Percentiles rank a stretch among this genome's conserved stretches.
These are phyloP conservation scores for Aspergillus sojae DNA, from an alignment of 2,329 filamentous ascomycete genomes.

Conservation along the genomic window DNA sequence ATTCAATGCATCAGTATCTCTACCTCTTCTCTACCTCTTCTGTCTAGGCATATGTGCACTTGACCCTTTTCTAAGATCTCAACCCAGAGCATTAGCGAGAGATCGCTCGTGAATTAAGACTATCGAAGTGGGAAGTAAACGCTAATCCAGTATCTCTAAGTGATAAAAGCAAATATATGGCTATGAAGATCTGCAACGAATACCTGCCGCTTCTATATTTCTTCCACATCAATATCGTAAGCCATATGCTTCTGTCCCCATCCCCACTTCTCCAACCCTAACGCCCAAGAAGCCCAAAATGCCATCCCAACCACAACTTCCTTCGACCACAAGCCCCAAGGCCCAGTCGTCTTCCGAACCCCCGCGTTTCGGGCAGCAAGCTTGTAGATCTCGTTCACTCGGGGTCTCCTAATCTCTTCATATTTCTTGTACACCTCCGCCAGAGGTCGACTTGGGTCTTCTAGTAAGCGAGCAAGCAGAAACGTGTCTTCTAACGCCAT, in stretches of 20 bases:
- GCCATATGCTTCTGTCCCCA: slow-evolving; percentile 27
- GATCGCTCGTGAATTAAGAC: not conserved
- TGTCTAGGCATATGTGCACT: too few relatives aligned
- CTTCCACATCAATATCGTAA: slow-evolving; percentile 34
- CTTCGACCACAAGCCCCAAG: slow-evolving; percentile 31
- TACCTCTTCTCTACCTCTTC: not conserved
- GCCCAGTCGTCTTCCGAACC: slow-evolving; percentile 26
- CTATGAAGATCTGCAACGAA: not conserved
- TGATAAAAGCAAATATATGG: too few relatives aligned
- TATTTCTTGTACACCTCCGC: slow-evolving; percentile 28
- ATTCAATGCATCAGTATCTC: not conserved
- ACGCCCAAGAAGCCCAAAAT: slow-evolving; percentile 19
- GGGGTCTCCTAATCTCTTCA: slow-evolving; percentile 27
- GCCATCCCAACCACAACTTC: slow-evolving; percentile 22
- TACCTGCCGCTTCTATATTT: not conserved
- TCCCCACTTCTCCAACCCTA: slow-evolving; percentile 26
- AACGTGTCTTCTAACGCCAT: slow-evolving; percentile 57
- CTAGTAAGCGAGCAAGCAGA: slow-evolving; percentile 30
- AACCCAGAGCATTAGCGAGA: not conserved
- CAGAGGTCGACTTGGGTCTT: slow-evolving; percentile 19
- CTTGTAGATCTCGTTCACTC: slow-evolving; percentile 30
- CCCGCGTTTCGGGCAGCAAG: slow-evolving; percentile 28
- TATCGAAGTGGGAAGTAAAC: not conserved
- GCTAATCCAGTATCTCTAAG: not conserved
- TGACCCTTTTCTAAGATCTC: not conserved